These are phyloP conservation scores for Globisporangium sylvaticum DNA, from an alignment of 352 stramenopile genomes.

Conservation along the genomic window DNA sequence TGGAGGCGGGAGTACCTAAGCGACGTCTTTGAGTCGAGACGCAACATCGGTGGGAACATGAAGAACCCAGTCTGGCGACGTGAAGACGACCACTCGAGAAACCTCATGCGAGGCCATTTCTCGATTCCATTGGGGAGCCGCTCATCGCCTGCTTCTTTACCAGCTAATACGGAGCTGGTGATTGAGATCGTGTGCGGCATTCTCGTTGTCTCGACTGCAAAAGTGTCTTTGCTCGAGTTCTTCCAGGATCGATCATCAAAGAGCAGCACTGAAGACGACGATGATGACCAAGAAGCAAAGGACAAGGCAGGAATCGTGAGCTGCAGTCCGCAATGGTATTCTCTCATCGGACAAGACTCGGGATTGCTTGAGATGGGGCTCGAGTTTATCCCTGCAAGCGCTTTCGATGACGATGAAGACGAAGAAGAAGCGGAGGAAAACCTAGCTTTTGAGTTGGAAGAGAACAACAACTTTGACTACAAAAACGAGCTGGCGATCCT, in stretches of 20 bases:
- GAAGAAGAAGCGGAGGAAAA: conserved; percentile 2
- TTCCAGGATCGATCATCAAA: conserved; percentile 14
- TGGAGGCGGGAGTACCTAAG: conserved; percentile 22
- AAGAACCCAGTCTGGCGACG: conserved; percentile 39
- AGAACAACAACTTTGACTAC: conserved; percentile 3
- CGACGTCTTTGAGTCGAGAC: conserved; percentile 36
- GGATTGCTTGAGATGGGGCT: conserved; percentile 50
- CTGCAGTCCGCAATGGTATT: conserved; percentile 37
- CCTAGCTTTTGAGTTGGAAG: not conserved
- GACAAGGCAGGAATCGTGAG: conserved; percentile 15
- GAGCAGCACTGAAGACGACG: not conserved
- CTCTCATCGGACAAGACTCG: conserved; percentile 31
- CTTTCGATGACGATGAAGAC: conserved; percentile 14
- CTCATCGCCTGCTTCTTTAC: conserved; percentile 23
- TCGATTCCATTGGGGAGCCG: conserved; percentile 3
- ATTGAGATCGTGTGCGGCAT: conserved; percentile 57
- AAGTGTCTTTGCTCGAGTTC: conserved; percentile 30
- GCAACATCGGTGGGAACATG: conserved; percentile 38
- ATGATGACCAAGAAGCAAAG: conserved; percentile 7
- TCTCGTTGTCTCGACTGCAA: conserved; percentile 35
- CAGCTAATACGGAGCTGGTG: conserved; percentile 37
- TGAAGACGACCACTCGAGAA: conserved; percentile 22
- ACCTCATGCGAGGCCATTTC: conserved; percentile 35
- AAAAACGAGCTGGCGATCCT: not conserved
- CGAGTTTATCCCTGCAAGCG: conserved; percentile 34